Evolutionary conservation across 805 yeast genomes (phyloP).

Genomic region (Candida alai): DNA sequence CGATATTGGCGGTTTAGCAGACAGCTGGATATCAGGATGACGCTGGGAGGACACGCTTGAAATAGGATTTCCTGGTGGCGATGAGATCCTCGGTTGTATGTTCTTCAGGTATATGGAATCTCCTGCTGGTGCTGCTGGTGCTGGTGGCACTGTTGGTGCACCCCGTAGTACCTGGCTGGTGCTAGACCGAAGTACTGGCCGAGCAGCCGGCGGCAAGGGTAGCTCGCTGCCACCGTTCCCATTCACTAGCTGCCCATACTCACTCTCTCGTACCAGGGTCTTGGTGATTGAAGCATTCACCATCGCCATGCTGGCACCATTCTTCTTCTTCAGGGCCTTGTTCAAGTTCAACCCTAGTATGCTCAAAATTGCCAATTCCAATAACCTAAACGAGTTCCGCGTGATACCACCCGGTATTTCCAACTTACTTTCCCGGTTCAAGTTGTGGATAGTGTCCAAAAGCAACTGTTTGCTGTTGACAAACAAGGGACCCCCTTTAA

Average conservation of each 20-base stretch:
- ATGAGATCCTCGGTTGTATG: not conserved
- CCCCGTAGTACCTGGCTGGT: no score
- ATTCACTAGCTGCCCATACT: conserved; percentile 5
- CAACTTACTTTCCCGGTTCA: conserved; percentile 48
- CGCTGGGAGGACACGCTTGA: not conserved
- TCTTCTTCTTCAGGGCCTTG: conserved; percentile 18
- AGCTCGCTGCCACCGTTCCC: conserved; percentile 3
- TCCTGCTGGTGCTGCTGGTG: no score
- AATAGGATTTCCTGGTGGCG: not conserved
- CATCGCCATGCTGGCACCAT: conserved; percentile 8
- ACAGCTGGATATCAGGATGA: not conserved
- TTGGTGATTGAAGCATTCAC: conserved; percentile 17
- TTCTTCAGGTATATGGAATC: no score
- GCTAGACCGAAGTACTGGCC: no score
- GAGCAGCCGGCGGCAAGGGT: no score
- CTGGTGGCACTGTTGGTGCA: no score
- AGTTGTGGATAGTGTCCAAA: conserved; percentile 44
- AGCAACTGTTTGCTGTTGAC: conserved; percentile 63
- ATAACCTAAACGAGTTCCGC: conserved; percentile 48
- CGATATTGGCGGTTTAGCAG: not conserved
- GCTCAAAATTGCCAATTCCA: conserved; percentile 58
- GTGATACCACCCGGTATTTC: conserved; percentile 63
- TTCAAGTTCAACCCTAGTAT: conserved; percentile 51
- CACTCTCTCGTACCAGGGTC: conserved; percentile 24
- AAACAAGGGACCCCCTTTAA: conserved; percentile 76